phyloP scores from a whole-genome alignment of 257 asterid genomes.

The Solanum appendiculatum region DNA sequence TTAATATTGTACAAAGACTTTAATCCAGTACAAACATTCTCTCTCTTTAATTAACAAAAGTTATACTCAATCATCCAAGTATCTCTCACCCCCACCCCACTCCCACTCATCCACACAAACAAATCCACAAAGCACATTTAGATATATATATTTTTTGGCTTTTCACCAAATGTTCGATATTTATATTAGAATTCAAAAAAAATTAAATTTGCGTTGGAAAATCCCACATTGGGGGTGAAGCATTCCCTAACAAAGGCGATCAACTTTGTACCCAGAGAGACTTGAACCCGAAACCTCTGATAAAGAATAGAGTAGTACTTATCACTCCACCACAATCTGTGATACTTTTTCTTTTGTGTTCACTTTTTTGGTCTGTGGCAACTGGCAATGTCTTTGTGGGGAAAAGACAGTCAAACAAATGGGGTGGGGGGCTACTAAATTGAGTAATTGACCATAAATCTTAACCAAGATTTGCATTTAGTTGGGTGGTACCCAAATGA shows the following conservation, averaged over 20 bases:
- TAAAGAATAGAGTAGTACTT: no score
- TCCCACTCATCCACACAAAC: background rate
- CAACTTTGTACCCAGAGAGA: background rate
- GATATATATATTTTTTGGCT: background rate
- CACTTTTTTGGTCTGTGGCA: background rate
- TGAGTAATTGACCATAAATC: background rate
- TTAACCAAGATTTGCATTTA: background rate
- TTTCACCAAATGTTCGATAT: no score
- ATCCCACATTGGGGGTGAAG: background rate
- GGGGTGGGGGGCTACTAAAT: background rate
- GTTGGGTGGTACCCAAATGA: background rate
- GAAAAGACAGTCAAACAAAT: background rate
- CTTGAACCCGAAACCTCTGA: no score
- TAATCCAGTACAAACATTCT: background rate
- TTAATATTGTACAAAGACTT: background rate
- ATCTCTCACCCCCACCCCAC: background rate
- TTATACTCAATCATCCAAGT: background rate
- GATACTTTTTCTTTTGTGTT: background rate
- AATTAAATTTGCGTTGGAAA: accelerated
- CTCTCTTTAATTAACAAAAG: background rate
- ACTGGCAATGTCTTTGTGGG: background rate
- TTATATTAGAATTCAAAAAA: no score
- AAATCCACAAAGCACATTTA: background rate
- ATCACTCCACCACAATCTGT: accelerated
- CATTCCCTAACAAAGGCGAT: background rate